A percentile compares a stretch with the other conserved stretches of the same genome.
Conservation (phyloP, 371 early-diverging fungal genomes). For the Mortierella sp. region DNA sequence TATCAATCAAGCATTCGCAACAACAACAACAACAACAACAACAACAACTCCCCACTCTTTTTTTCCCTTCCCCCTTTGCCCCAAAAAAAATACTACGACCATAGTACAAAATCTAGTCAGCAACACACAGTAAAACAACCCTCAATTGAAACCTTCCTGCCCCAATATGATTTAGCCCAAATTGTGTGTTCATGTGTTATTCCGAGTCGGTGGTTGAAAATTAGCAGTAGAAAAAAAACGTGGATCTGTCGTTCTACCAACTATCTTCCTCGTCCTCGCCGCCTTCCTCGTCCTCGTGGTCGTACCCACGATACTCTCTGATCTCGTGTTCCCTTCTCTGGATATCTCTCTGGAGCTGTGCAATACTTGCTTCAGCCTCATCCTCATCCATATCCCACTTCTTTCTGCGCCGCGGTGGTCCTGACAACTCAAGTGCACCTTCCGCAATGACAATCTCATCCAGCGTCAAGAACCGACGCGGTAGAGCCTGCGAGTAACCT, state of each 20-base stretch:
- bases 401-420: too few species aligned
- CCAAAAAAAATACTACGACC: neutral
- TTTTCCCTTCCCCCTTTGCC: neutral
- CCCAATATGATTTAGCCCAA: neutral
- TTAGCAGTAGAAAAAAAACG: neutral
- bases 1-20: neutral
- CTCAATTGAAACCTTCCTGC: neutral
- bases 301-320: neutral
- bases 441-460: neutral
- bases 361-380: neutral
- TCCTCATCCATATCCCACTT: neutral
- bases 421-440: neutral
- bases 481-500: neutral
- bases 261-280: neutral
- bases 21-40: neutral
- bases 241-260: neutral
- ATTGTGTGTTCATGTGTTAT: neutral
- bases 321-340: neutral
- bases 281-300: neutral
- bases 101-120: neutral
- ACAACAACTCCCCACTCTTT: constrained; percentile 22
- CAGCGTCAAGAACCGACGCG: neutral
- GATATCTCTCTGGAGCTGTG: neutral
- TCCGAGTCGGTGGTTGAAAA: constrained; percentile 2
- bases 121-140: neutral